A percentile compares a stretch with the other conserved stretches of the same genome.
phyloP scores from a whole-genome alignment of 192 early-diverging fungal species.

The Backusella tarrabulga region DNA sequence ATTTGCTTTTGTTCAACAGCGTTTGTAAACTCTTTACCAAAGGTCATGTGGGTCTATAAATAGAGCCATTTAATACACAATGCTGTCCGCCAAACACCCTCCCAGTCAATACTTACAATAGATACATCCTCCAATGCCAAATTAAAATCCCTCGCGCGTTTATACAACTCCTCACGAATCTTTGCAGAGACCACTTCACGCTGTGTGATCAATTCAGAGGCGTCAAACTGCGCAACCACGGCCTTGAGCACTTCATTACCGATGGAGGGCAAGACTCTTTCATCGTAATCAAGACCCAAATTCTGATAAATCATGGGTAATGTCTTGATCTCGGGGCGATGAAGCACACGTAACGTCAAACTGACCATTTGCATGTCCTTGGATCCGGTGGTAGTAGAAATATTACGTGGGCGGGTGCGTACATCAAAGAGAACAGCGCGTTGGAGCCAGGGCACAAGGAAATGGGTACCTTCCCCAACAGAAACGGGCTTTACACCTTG shows the following conservation, averaged over 20 bases:
- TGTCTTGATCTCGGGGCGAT: slow-evolving; percentile 76
- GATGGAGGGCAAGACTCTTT: slow-evolving; percentile 94
- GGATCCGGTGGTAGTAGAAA: slow-evolving; percentile 97
- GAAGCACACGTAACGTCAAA: slow-evolving; percentile 88
- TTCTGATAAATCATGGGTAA: slow-evolving; percentile 86
- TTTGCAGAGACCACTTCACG: slow-evolving; percentile 90
- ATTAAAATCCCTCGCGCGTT: slow-evolving; percentile 92
- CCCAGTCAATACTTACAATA: slow-evolving; percentile 66
- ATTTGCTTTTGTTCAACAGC: slow-evolving; percentile 99
- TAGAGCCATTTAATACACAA: neutral
- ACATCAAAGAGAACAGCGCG: slow-evolving; percentile 87
- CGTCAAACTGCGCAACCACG: slow-evolving; percentile 98
- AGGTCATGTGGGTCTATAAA: slow-evolving; percentile 91
- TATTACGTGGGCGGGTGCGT: slow-evolving; percentile 93
- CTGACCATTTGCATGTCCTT: slow-evolving; percentile 99
- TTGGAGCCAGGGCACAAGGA: slow-evolving; percentile 95
- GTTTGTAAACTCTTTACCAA: slow-evolving; percentile 98
- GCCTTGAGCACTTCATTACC: slow-evolving; percentile 99
- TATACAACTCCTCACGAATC: slow-evolving; percentile 90
- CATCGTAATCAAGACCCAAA: slow-evolving; percentile 94
- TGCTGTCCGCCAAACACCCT: no score
- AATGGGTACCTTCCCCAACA: slow-evolving; percentile 95
- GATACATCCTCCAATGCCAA: slow-evolving; percentile 97
- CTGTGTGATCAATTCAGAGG: slow-evolving; percentile 97
- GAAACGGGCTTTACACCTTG: slow-evolving; percentile 82